Conservation (phyloP, 129 eudicot species). For the Rutidosis leptorrhynchoides region DNA sequence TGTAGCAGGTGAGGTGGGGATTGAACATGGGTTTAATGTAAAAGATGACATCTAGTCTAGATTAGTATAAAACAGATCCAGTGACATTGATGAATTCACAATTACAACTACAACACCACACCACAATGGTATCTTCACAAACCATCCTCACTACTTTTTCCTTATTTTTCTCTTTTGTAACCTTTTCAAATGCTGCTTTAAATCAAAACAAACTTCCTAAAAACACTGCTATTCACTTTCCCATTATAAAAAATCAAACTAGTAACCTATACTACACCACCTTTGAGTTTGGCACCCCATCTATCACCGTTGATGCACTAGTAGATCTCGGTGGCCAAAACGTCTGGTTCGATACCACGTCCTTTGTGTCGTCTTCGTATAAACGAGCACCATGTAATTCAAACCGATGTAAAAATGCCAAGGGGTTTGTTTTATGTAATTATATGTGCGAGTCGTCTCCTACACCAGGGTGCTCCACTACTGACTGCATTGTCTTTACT, state of each 20-base stretch:
- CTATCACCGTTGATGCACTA: slow-evolving; percentile 19
- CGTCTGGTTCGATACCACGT: slow-evolving; percentile 40
- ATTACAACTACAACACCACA: background rate
- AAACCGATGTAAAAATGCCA: slow-evolving; percentile 30
- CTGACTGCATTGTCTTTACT: background rate
- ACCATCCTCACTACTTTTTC: slow-evolving; percentile 8
- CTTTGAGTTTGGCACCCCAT: slow-evolving; percentile 21
- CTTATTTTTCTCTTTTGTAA: slow-evolving; percentile 17
- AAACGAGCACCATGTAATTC: slow-evolving; percentile 36
- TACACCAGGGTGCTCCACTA: slow-evolving; percentile 4
- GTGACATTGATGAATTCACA: slow-evolving; percentile 6
- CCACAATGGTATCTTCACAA: slow-evolving; percentile 21
- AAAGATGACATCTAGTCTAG: too few relatives aligned
- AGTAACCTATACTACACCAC: slow-evolving; percentile 42
- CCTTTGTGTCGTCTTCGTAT: slow-evolving; percentile 40
- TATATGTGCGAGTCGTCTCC: slow-evolving; percentile 28
- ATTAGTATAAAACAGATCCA: background rate
- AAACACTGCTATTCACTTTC: slow-evolving; percentile 29
- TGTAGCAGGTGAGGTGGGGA: too few relatives aligned
- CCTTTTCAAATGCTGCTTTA: slow-evolving; percentile 20
- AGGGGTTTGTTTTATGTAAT: slow-evolving; percentile 17
- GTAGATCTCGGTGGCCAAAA: slow-evolving; percentile 43
- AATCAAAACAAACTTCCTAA: slow-evolving; percentile 11
- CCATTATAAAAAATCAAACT: slow-evolving; percentile 38
- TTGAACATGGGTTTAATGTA: too few relatives aligned